Conservation (phyloP, 2,329 filamentous ascomycete genomes). For the Ophiobolus disseminans region DNA sequence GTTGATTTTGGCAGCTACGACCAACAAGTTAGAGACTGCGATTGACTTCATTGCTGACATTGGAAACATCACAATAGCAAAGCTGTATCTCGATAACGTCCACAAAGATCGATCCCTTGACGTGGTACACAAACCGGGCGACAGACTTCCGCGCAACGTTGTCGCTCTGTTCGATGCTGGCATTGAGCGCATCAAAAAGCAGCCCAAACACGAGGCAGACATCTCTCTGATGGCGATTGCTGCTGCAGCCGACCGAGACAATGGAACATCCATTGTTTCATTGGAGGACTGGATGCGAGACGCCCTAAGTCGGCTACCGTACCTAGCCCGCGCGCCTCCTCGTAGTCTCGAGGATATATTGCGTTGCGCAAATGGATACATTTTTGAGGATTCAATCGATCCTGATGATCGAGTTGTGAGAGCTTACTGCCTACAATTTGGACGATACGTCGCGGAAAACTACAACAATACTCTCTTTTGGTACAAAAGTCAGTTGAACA, state of each 20-base stretch:
- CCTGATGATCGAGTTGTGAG: not conserved
- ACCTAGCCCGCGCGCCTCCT: not conserved
- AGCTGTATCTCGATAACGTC: conserved; percentile 22
- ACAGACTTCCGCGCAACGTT: conserved; percentile 26
- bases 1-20: not conserved
- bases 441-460: not conserved
- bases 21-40: conserved; percentile 8
- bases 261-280: not conserved
- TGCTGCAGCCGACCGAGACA: not conserved
- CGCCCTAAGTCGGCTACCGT: not conserved
- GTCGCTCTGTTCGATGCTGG: conserved; percentile 21
- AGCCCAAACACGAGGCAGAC: conserved; percentile 8
- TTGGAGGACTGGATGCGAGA: not conserved
- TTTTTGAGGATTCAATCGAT: not conserved
- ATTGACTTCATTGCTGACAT: not conserved
- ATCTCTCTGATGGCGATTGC: conserved; percentile 13
- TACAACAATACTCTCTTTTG: not conserved
- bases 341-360: not conserved
- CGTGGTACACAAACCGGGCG: conserved; percentile 7
- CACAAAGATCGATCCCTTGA: conserved; percentile 18
- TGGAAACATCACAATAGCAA: conserved; percentile 23
- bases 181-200: conserved; percentile 15
- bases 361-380: not conserved
- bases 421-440: not conserved
- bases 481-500: not conserved